phyloP scores from a whole-genome alignment of 768 basidiomycete species.

The Mycena amicta region DNA sequence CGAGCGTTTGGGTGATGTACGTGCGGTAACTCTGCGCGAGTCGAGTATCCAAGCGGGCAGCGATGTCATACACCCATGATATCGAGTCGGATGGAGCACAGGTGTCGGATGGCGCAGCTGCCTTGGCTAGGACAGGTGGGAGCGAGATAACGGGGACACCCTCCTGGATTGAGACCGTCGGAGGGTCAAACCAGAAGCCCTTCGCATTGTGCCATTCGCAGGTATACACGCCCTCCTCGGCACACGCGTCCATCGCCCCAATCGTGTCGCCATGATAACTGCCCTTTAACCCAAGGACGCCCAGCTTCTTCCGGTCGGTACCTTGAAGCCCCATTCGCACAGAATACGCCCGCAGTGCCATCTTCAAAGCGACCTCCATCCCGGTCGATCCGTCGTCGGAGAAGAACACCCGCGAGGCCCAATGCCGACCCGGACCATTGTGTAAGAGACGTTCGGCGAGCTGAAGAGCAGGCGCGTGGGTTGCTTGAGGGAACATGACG shows the following conservation, averaged over 20 bases:
- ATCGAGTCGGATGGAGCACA: constrained; percentile 47
- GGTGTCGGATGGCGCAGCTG: constrained; percentile 26
- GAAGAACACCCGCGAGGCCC: constrained; percentile 91
- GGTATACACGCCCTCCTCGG: constrained; percentile 84
- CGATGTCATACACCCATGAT: constrained; percentile 69
- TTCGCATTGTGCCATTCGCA: constrained; percentile 96
- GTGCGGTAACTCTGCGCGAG: constrained; percentile 66
- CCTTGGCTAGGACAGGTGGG: constrained; percentile 48
- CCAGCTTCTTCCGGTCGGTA: constrained; percentile 53
- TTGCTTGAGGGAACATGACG: constrained; percentile 92
- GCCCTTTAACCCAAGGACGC: constrained; percentile 84
- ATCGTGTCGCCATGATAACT: constrained; percentile 99
- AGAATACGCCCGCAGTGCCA: constrained; percentile 81
- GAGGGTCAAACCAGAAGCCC: constrained; percentile 93
- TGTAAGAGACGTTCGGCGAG: constrained; percentile 79
- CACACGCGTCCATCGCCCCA: constrained; percentile 92
- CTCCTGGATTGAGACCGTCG: constrained; percentile 68
- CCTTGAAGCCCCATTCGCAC: constrained; percentile 40
- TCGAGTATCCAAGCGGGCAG: constrained; percentile 55
- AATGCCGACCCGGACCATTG: constrained; percentile 81
- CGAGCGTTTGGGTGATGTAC: constrained; percentile 58
- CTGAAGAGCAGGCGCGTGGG: constrained; percentile 81
- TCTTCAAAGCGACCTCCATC: constrained; percentile 97
- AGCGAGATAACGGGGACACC: constrained; percentile 58
- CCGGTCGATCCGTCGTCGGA: constrained; percentile 95